Evolutionary conservation across 2,329 filamentous ascomycete genomes (phyloP).

Genomic region (Pseudovirgaria hyperparasitica): DNA sequence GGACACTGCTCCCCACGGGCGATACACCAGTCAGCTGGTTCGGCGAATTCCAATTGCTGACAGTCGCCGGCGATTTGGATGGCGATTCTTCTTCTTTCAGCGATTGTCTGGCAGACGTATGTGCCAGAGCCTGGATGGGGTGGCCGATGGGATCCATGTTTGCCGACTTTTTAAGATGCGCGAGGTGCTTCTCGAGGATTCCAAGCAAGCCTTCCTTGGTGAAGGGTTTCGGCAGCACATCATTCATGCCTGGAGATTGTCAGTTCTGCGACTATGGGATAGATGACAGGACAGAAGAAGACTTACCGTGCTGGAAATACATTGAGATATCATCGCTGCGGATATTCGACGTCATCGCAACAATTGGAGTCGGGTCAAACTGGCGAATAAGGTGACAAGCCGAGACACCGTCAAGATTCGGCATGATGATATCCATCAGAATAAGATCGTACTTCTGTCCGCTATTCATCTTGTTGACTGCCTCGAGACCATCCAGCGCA

Average conservation of each 20-base stretch:
- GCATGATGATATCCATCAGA: constrained; percentile 71
- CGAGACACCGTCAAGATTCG: constrained; percentile 85
- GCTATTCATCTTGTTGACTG: constrained; percentile 69
- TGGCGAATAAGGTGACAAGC: constrained; percentile 88
- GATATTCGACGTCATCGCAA: constrained; percentile 98
- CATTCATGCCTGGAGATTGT: constrained; percentile 69
- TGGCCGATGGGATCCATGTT: constrained; percentile 30
- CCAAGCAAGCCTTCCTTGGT: constrained; percentile 70
- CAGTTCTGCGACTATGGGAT: constrained; percentile 10
- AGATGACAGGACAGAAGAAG: not conserved
- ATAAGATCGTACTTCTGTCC: constrained; percentile 51
- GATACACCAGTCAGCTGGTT: constrained; percentile 45
- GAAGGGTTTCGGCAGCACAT: constrained; percentile 93
- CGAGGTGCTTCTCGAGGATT: constrained; percentile 76
- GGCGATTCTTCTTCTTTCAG: constrained; percentile 52
- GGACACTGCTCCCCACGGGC: constrained; percentile 35
- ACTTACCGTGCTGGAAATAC: constrained; percentile 89
- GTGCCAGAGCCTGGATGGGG: constrained; percentile 35
- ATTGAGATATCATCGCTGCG: constrained; percentile 91
- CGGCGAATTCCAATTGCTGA: constrained; percentile 52
- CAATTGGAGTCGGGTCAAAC: constrained; percentile 74
- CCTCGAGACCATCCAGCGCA: constrained; percentile 75
- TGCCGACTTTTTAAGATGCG: constrained; percentile 73
- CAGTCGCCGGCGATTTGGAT: constrained; percentile 46
- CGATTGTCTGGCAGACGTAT: constrained; percentile 40